phyloP scores from a whole-genome alignment of 345 rosid species.

The Combretum micranthum region DNA sequence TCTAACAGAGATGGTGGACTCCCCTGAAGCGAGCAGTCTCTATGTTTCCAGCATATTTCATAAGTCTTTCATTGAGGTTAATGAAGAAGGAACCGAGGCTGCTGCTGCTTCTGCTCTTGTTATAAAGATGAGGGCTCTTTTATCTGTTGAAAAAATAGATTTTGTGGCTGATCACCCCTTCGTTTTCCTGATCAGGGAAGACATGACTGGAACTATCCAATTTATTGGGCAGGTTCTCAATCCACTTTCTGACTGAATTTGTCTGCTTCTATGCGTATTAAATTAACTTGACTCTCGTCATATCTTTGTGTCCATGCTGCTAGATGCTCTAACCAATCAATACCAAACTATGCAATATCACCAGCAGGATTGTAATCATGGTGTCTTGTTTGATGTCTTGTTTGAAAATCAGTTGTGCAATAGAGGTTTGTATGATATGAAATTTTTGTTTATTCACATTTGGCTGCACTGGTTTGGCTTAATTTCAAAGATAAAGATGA shows the following conservation, averaged over 20 bases:
- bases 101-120: slow-evolving; percentile 18
- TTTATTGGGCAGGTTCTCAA: slow-evolving; percentile 14
- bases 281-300: no score
- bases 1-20: slow-evolving; percentile 11
- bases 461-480: no score
- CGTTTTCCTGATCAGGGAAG: slow-evolving; percentile 13
- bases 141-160: slow-evolving; percentile 5
- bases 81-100: slow-evolving; percentile 15
- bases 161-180: slow-evolving; percentile 14
- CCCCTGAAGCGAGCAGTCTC: slow-evolving; percentile 5
- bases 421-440: no score
- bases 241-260: slow-evolving; percentile 4
- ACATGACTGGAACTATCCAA: slow-evolving; percentile 7
- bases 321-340: no score
- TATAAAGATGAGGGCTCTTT: not conserved
- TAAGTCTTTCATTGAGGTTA: slow-evolving; percentile 16
- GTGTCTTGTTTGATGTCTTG: no score
- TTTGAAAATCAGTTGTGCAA: not conserved
- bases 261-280: not conserved
- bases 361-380: no score
- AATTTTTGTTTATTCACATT: no score
- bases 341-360: no score
- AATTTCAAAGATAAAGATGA: no score
- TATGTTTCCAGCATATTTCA: slow-evolving; percentile 12
- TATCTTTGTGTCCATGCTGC: no score